Evolutionary conservation across 2,329 filamentous ascomycete genomes (phyloP), one percentile per base, ranked within the genome.

Genomic region (Neonectria punicea): DNA sequence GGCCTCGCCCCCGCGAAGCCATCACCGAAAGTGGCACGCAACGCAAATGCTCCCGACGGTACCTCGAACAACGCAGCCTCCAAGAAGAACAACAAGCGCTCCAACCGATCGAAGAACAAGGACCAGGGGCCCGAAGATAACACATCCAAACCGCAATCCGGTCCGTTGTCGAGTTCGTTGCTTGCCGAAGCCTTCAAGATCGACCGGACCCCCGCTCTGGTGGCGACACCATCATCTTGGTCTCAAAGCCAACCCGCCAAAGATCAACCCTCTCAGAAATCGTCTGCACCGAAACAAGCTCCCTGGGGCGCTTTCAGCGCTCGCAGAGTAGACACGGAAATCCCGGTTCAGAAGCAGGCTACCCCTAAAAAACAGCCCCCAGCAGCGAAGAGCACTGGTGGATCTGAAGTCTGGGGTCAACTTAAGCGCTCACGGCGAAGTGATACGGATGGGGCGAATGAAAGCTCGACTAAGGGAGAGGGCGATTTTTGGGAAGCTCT

Each of bases 181-280:
- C 68, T 79, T 39, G 76, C 77, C 4, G 72, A 79, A 39, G 76
- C 77, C n/a, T 74, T 79, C 67, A 78, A 71, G 54, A 70, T 73
- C 50, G 70, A 74, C 46, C 69, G 70, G 53, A 60, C 70, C 18
- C 71, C 75, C n/a, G 69, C 61, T 30, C 58, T 70, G 6, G 71
- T 75, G 9, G 65, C 68, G 28, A 74, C 75, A 5, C 74, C 76
- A 3, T 66, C 61, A 25, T 72, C 74, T 6, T 73, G 75, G 72
- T 71, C 73, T n/a, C 50, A 47, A n/a, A 55, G 43, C 41, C 58
- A 69, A 30, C 44, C 54, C 13, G 28, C 30, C n/a, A n/a, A 20
- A 13, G 9, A 11, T 11, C 16, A 44, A 10, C 5, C 30, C 14
- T 32, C 63, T 3, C 65, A 68, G 44, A 7, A 41, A 5, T 25